Percentiles rank a stretch among this genome's conserved stretches.
phyloP scores from a whole-genome alignment of 257 asterid species.

The Solanum piurae region DNA sequence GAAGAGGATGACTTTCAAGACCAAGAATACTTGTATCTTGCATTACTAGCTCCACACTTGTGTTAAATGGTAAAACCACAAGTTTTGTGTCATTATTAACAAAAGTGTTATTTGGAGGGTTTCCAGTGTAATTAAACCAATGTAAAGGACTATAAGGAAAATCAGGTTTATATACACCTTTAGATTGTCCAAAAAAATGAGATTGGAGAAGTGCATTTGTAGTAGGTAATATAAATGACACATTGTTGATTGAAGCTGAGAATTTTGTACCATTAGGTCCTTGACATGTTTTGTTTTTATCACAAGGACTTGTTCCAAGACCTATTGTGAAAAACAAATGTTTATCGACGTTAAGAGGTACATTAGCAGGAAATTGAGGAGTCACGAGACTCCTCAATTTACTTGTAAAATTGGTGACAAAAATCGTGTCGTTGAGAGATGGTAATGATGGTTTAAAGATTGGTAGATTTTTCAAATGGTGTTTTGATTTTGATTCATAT shows the following conservation, averaged over 20 bases:
- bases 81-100: constrained; percentile 36
- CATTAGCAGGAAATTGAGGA: background rate
- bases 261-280: background rate
- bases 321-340: background rate
- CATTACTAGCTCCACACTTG: background rate
- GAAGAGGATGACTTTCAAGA: background rate
- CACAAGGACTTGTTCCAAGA: background rate
- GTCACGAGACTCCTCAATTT: constrained; percentile 1
- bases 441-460: constrained; percentile 31
- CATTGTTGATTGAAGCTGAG: background rate
- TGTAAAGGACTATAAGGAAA: constrained; percentile 32
- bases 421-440: constrained; percentile 28
- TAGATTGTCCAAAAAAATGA: constrained; percentile 6
- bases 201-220: background rate
- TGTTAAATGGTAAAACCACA: constrained; percentile 16
- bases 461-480: constrained; percentile 19
- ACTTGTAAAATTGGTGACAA: constrained; percentile 24
- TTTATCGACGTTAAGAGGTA: background rate
- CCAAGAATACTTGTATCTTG: background rate
- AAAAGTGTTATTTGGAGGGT: constrained; percentile 41
- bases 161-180: constrained; percentile 26
- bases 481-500: constrained; percentile 18
- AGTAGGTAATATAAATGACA: background rate
- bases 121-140: constrained; percentile 49
- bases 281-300: background rate